Evolutionary conservation across 768 basidiomycete genomes (phyloP).

Genomic region (Tylopilus vinaceipallidus): DNA sequence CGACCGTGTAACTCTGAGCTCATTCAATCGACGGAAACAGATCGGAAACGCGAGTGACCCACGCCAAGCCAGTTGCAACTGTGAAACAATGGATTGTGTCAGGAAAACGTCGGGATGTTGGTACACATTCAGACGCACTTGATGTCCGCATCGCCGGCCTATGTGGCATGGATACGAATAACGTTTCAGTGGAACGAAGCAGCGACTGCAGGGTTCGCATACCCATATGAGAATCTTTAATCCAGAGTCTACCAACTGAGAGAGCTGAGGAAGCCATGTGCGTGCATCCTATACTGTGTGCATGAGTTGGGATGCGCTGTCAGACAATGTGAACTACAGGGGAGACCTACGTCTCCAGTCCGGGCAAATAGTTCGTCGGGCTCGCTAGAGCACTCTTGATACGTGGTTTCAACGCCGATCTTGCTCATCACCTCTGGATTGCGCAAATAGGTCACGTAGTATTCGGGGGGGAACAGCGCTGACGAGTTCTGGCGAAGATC

Average conservation of each 20-base stretch:
- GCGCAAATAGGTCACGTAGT: slow-evolving; percentile 47
- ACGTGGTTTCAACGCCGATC: slow-evolving; percentile 54
- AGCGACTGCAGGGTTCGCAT: neutral
- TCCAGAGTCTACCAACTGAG: slow-evolving; percentile 34
- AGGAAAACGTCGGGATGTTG: neutral
- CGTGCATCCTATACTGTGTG: slow-evolving; percentile 30
- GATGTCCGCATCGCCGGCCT: slow-evolving; percentile 32
- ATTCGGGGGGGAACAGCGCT: slow-evolving; percentile 54
- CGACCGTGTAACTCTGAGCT: slow-evolving; percentile 33
- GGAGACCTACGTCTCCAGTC: slow-evolving; percentile 56
- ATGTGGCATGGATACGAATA: neutral
- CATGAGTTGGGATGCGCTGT: neutral
- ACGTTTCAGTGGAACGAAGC: neutral
- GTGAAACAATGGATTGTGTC: neutral
- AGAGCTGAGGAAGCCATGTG: slow-evolving; percentile 37
- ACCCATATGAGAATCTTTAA: slow-evolving; percentile 43
- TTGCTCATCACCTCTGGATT: slow-evolving; percentile 33
- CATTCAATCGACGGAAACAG: neutral
- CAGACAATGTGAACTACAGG: neutral
- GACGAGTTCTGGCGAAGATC: slow-evolving; percentile 58
- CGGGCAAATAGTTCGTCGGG: slow-evolving; percentile 42
- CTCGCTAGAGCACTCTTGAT: slow-evolving; percentile 47
- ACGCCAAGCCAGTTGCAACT: slow-evolving; percentile 35
- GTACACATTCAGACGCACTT: slow-evolving; percentile 12
- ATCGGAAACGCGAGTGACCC: slow-evolving; percentile 7